Conservation (phyloP, 2,329 filamentous ascomycete genomes). For the Gyromitra esculenta region DNA sequence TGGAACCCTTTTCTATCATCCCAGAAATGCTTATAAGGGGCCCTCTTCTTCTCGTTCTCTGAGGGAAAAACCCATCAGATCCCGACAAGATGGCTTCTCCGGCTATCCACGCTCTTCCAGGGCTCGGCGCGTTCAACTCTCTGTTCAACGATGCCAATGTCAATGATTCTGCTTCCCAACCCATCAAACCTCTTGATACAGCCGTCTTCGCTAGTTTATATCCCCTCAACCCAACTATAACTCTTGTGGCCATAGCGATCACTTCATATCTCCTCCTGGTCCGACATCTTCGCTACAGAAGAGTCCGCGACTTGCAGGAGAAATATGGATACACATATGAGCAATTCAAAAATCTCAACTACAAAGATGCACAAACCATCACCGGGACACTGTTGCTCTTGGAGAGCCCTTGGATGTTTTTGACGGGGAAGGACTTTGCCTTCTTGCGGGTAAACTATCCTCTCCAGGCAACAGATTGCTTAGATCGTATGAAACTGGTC, state of each 20-base stretch:
- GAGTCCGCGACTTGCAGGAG: slow-evolving; percentile 38
- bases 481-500: neutral
- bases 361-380: slow-evolving; percentile 66
- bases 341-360: slow-evolving; percentile 30
- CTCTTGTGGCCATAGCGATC: neutral
- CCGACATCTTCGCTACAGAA: slow-evolving; percentile 47
- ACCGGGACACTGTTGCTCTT: slow-evolving; percentile 63
- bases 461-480: neutral
- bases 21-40: neutral
- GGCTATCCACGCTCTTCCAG: neutral
- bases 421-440: slow-evolving; percentile 68
- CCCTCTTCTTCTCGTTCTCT: neutral
- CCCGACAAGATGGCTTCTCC: neutral
- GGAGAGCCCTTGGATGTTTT: slow-evolving; percentile 68
- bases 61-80: neutral
- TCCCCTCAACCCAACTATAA: neutral
- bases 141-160: neutral
- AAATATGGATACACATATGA: slow-evolving; percentile 32
- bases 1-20: neutral
- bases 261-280: slow-evolving; percentile 47
- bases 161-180: neutral
- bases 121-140: neutral
- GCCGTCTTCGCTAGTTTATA: neutral
- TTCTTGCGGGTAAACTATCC: slow-evolving; percentile 65
- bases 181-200: neutral